Evolutionary conservation across 2,329 filamentous ascomycete genomes (phyloP).

Genomic region (Fusarium sp.): DNA sequence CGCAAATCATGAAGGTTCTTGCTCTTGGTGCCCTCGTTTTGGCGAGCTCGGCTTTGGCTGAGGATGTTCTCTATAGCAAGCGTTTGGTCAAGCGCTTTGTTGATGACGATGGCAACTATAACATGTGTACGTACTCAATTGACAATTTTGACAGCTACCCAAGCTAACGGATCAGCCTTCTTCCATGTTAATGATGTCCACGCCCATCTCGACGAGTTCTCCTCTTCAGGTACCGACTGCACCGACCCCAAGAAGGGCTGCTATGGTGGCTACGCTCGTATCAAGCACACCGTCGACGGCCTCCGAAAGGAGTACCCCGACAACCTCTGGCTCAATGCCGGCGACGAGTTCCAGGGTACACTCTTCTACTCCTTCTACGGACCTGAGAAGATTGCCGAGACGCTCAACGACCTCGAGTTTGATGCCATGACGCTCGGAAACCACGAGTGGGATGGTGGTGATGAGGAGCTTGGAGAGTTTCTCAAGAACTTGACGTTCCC

Average conservation of each 20-base stretch:
- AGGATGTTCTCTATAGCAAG: constrained; percentile 63
- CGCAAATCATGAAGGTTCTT: constrained; percentile 39
- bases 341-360: constrained; percentile 78
- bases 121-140: constrained; percentile 57
- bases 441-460: constrained; percentile 75
- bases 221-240: constrained; percentile 72
- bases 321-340: constrained; percentile 72
- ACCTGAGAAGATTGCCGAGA: constrained; percentile 76
- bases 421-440: constrained; percentile 77
- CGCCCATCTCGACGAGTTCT: constrained; percentile 74
- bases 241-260: constrained; percentile 67
- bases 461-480: constrained; percentile 72
- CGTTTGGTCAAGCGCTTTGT: constrained; percentile 63
- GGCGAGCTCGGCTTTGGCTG: constrained; percentile 48
- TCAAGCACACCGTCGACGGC: constrained; percentile 70
- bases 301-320: constrained; percentile 69
- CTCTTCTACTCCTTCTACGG: constrained; percentile 76
- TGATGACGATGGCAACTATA: constrained; percentile 63
- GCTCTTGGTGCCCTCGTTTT: constrained; percentile 43
- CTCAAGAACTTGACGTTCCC: constrained; percentile 74
- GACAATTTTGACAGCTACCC: background rate
- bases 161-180: constrained; percentile 58
- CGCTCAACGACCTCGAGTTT: constrained; percentile 73
- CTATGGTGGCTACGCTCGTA: constrained; percentile 73
- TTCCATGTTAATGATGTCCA: constrained; percentile 79